These are phyloP conservation scores for Chrysosporium queenslandicum DNA, from an alignment of 2,329 filamentous ascomycete species.

Conservation along the genomic window DNA sequence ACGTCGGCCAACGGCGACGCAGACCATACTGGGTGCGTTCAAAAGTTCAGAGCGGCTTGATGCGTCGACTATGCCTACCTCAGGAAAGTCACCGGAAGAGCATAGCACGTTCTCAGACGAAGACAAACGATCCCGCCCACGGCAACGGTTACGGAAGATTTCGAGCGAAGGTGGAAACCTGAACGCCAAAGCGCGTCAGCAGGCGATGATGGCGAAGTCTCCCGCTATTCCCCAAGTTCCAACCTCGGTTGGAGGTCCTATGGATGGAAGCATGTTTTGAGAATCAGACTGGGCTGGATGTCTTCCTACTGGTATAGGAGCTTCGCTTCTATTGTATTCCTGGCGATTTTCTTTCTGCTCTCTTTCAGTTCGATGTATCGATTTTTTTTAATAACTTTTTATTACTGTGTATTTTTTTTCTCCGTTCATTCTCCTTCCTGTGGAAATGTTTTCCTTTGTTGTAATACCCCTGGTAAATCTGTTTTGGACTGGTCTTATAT, in stretches of 20 bases:
- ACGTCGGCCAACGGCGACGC: constrained; percentile 40
- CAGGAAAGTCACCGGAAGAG: constrained; percentile 23
- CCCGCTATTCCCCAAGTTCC: constrained; percentile 26
- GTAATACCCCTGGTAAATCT: constrained; percentile 7
- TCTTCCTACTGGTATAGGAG: constrained; percentile 8
- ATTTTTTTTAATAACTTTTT: neutral
- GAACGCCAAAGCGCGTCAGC: constrained; percentile 37
- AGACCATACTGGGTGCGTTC: constrained; percentile 32
- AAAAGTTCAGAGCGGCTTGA: constrained; percentile 30
- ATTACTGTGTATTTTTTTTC: neutral
- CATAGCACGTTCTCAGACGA: constrained; percentile 39
- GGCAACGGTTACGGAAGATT: constrained; percentile 39
- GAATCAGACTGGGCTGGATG: neutral
- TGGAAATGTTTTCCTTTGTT: constrained; percentile 4
- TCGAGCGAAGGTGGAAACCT: constrained; percentile 44
- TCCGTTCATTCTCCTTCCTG: constrained; percentile 1
- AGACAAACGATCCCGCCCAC: constrained; percentile 29
- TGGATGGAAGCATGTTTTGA: constrained; percentile 34
- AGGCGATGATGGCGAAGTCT: constrained; percentile 25
- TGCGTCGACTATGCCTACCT: constrained; percentile 18
- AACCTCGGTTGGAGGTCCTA: constrained; percentile 19
- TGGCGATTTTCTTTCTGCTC: neutral
- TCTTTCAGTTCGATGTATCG: constrained; percentile 2
- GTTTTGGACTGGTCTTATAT: neutral
- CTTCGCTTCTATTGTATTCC: constrained; percentile 5